These are phyloP conservation scores for Phytopythium delawarense DNA, from an alignment of 352 stramenopile species.

Conservation along the genomic window DNA sequence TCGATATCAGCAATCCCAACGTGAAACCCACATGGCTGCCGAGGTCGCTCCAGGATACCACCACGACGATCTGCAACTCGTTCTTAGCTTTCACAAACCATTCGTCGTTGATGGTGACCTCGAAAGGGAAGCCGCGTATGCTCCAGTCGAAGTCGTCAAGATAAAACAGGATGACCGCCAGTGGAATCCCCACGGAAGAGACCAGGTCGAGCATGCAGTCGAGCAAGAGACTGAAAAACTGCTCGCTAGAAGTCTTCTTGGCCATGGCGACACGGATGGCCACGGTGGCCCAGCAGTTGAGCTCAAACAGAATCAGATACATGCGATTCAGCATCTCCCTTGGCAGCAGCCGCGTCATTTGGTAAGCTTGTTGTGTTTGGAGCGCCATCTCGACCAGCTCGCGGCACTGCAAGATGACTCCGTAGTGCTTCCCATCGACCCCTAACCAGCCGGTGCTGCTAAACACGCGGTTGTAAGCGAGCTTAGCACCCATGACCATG, in stretches of 20 bases:
- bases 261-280: constrained; percentile 14
- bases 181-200: constrained; percentile 18
- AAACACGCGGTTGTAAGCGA: constrained; percentile 1
- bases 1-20: not conserved
- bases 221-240: constrained; percentile 23
- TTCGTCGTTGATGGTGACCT: constrained; percentile 23
- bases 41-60: constrained; percentile 21
- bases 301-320: constrained; percentile 15
- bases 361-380: constrained; percentile 29
- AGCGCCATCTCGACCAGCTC: constrained; percentile 23
- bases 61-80: constrained; percentile 22
- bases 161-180: constrained; percentile 18
- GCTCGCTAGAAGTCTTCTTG: constrained; percentile 10
- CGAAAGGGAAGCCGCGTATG: constrained; percentile 10
- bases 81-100: constrained; percentile 18
- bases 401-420: constrained; percentile 11
- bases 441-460: not conserved
- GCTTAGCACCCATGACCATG: not conserved
- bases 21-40: constrained; percentile 16
- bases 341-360: constrained; percentile 21
- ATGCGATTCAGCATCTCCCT: constrained; percentile 17
- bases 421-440: constrained; percentile 21
- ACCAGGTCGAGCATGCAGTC: constrained; percentile 28
- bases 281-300: constrained; percentile 25
- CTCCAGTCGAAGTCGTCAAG: constrained; percentile 12